phyloP scores from a whole-genome alignment of 257 asterid species.

The Solanum virginianum region DNA sequence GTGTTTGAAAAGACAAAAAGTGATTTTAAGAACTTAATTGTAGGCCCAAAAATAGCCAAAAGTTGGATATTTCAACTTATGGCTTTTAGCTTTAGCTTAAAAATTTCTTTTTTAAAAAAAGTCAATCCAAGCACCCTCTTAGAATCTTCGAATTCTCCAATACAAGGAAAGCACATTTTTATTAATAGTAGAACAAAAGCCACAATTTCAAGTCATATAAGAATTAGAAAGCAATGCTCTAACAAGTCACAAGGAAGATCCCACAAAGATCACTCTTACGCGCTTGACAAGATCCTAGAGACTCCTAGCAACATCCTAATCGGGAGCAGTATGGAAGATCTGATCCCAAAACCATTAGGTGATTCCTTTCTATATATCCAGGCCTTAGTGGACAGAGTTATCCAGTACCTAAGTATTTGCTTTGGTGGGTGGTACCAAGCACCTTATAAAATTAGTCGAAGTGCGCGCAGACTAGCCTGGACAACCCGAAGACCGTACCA shows the following conservation, averaged over 20 bases:
- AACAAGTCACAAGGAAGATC: not conserved
- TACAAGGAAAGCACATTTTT: not conserved
- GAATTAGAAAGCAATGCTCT: not conserved
- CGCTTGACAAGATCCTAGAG: not conserved
- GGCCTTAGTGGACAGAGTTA: not conserved
- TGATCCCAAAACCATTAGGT: not conserved
- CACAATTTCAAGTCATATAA: not conserved
- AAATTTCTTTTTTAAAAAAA: too few species aligned
- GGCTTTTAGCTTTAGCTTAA: too few species aligned
- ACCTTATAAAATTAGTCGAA: not conserved
- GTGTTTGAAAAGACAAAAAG: too few species aligned
- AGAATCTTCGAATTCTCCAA: not conserved
- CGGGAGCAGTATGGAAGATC: not conserved
- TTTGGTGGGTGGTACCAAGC: not conserved
- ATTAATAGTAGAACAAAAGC: not conserved
- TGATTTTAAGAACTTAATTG: too few species aligned
- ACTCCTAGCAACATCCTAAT: not conserved
- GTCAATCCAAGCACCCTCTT: too few species aligned
- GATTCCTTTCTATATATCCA: not conserved
- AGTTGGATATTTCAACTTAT: too few species aligned
- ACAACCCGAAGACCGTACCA: not conserved
- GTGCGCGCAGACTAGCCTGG: not conserved
- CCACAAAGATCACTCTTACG: not conserved
- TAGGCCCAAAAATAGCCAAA: too few species aligned
- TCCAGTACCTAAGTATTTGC: not conserved